A percentile compares a stretch with the other conserved stretches of the same genome.
Evolutionary conservation across 2,329 filamentous ascomycete species (phyloP).

Genomic region (Microsporum ferrugineum): DNA sequence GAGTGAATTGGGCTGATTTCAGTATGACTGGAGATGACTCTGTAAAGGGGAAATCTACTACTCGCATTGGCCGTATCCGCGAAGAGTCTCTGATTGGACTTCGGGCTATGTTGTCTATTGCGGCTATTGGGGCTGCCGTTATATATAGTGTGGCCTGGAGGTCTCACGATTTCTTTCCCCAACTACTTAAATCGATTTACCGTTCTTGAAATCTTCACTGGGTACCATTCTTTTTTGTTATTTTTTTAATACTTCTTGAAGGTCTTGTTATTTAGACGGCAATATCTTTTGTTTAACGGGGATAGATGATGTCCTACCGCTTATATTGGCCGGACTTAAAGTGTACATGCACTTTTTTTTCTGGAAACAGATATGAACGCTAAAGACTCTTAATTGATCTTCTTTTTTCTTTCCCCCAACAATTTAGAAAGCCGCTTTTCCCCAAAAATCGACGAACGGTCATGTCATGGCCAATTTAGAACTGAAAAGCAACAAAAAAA

Average conservation of each 20-base stretch:
- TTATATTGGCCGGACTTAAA: no score
- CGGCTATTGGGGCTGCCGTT: constrained; percentile 60
- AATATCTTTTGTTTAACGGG: no score
- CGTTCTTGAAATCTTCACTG: background rate
- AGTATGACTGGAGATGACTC: constrained; percentile 16
- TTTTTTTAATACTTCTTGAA: background rate
- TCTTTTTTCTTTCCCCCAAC: no score
- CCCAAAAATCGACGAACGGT: no score
- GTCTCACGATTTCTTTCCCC: constrained; percentile 9
- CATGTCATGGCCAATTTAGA: no score
- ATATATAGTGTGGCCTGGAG: constrained; percentile 4
- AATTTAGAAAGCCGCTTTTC: no score
- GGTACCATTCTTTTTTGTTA: background rate
- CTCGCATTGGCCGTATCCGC: constrained; percentile 21
- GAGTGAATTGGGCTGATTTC: constrained; percentile 21
- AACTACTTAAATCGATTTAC: background rate
- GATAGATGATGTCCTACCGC: no score
- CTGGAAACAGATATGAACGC: no score
- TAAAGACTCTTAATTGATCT: no score
- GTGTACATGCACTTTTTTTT: no score
- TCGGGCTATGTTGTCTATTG: constrained; percentile 34
- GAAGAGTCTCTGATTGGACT: constrained; percentile 25
- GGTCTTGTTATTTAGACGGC: background rate
- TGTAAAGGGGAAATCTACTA: constrained; percentile 12
- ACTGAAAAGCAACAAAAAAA: no score